phyloP scores from a whole-genome alignment of 1,139 yeast species.

The Hansenula sp. region DNA sequence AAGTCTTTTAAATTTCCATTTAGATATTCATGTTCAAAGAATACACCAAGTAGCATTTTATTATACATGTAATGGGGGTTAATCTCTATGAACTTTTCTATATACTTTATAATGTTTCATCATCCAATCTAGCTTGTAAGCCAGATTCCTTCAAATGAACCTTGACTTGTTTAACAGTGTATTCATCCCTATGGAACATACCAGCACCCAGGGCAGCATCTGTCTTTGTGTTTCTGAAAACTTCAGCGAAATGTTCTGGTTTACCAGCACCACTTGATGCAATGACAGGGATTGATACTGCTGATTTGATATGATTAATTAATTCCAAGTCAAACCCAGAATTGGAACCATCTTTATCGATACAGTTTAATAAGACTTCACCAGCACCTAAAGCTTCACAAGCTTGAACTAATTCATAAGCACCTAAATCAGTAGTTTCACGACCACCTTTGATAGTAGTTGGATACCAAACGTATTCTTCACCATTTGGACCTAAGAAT shows the following conservation, averaged over 20 bases:
- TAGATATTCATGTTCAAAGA: too few species aligned
- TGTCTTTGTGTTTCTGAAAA: conserved; percentile 71
- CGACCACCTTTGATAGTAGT: conserved; percentile 97
- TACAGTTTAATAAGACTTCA: conserved; percentile 85
- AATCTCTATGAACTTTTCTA: not conserved
- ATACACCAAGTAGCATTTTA: too few species aligned
- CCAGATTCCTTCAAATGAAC: conserved; percentile 50
- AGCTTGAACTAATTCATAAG: conserved; percentile 81
- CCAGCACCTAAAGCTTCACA: conserved; percentile 97
- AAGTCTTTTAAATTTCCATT: too few species aligned
- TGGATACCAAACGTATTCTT: conserved; percentile 85
- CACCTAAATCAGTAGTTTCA: conserved; percentile 85
- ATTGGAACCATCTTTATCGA: conserved; percentile 94
- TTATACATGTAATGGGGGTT: not conserved
- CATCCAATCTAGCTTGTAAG: conserved; percentile 47
- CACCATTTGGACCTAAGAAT: conserved; percentile 78
- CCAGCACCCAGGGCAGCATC: conserved; percentile 99
- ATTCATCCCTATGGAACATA: conserved; percentile 93
- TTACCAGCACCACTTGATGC: conserved; percentile 97
- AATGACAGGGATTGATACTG: conserved; percentile 85
- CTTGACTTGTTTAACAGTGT: conserved; percentile 82
- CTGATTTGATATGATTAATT: conserved; percentile 67
- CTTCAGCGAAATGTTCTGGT: conserved; percentile 87
- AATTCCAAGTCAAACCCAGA: conserved; percentile 88
- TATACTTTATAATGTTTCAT: conserved; percentile 5